Evolutionary conservation across 345 rosid species (phyloP).

Genomic region (Populus davidiana): DNA sequence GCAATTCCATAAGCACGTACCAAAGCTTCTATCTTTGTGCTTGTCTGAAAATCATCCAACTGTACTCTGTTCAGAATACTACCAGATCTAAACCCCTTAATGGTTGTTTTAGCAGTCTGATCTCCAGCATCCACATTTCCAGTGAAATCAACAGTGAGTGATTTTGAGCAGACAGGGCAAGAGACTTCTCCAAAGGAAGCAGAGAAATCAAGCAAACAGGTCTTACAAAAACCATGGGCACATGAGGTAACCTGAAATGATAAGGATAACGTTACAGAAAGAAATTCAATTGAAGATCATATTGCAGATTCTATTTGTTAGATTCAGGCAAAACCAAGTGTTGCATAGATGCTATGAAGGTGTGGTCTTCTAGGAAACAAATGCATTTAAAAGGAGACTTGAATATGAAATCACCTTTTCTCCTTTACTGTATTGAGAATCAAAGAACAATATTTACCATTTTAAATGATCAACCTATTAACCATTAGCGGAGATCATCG

Average conservation of each 20-base stretch:
- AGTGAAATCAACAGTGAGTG: constrained; percentile 74
- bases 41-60: constrained; percentile 80
- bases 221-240: constrained; percentile 79
- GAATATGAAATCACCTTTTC: neutral
- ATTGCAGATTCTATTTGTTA: neutral
- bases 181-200: constrained; percentile 57
- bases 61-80: constrained; percentile 85
- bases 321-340: neutral
- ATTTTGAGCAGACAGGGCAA: constrained; percentile 78
- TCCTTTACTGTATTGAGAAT: neutral
- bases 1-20: constrained; percentile 39
- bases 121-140: constrained; percentile 44
- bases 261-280: neutral
- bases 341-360: neutral
- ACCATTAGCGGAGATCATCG: neutral
- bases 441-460: neutral
- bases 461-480: neutral
- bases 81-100: constrained; percentile 73
- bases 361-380: too few relatives aligned
- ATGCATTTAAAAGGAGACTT: neutral
- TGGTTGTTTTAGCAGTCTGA: constrained; percentile 49
- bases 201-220: constrained; percentile 75
- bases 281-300: neutral
- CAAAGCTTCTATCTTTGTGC: constrained; percentile 99
- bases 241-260: constrained; percentile 72